Base-by-base conservation (phyloP, 2,329 filamentous ascomycete genomes). In the Coniosporium tulheliwenetii region DNA sequence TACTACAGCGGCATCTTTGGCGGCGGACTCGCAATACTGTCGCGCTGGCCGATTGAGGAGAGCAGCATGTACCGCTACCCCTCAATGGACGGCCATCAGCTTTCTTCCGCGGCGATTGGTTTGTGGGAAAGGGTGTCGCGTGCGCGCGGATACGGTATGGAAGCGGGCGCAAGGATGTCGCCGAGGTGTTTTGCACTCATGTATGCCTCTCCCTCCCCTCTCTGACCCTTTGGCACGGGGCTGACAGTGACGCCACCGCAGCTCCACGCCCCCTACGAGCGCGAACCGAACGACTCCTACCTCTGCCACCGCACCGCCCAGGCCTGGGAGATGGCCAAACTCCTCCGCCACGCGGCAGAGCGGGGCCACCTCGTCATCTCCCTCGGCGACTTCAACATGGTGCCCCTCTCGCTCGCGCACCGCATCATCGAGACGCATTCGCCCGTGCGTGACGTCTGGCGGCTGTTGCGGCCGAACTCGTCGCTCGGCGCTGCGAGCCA, bases 101-200 rank as follows among this genome's bases (percentile, higher is more conserved):
- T 4, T 94, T 96, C 62, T 95, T 81, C 64, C 72, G 89, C 44
- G 91, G 91, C 9, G 89, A 96, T 60, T 96, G 89, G 85, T 96
- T 79, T 55, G 87, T 95, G 8, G 91, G 91, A 0, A 96, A 96
- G 58, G 91, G 91, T 12, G 78, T 96, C 35, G 91, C 89, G 5
- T 81, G 75, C 54, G 89, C 89, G 2, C 73, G 74, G 46, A 81
- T 96, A 49, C 69, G 82, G 3, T 79, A 81, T 48, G 84, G 84
- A 0, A 64, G 72, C 0, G 70, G 64, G 1, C 57, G 60, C 36
- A 72, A 73, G 44, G 81, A 91, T 49, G 64, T 87, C 9, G 68
- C 85, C 13, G 85, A 95, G 54, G 85, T 96, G 1, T 95, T 96
- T 57, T 89, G 85, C 58, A 96, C 91, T 13, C 89, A 93, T 69